Percentiles rank a stretch among this genome's conserved stretches.
phyloP scores from a whole-genome alignment of 805 yeast genomes.

The Candida peoriensis region DNA sequence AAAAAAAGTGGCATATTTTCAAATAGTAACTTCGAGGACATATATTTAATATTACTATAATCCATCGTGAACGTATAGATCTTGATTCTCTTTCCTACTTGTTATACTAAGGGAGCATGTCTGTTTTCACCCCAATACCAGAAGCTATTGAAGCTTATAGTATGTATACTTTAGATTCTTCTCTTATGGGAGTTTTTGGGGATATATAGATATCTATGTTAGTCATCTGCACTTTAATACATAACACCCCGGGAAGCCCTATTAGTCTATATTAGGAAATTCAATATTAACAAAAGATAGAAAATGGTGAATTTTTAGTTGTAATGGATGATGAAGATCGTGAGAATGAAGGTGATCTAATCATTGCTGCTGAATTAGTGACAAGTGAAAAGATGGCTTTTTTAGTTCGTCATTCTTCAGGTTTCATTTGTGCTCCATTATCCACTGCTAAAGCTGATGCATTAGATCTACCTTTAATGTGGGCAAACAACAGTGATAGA shows the following conservation, averaged over 20 bases:
- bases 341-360: conserved; percentile 96
- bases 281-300: conserved; percentile 10
- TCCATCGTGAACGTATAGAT: too few relatives aligned
- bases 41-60: too few relatives aligned
- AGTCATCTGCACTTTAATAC: background rate
- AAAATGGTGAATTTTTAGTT: conserved; percentile 56
- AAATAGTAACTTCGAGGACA: too few relatives aligned
- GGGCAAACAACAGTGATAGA: conserved; percentile 53
- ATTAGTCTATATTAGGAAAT: background rate
- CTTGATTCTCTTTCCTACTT: too few relatives aligned
- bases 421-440: conserved; percentile 91
- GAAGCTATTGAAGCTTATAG: conserved; percentile 71
- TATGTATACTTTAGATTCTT: conserved; percentile 22
- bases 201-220: background rate
- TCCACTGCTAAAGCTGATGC: conserved; percentile 72
- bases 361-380: conserved; percentile 80
- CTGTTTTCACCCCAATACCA: conserved; percentile 47
- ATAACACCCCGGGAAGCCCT: background rate
- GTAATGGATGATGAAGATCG: conserved; percentile 97
- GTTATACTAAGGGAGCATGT: too few relatives aligned
- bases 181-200: background rate
- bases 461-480: conserved; percentile 76
- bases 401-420: conserved; percentile 79
- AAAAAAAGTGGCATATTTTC: too few relatives aligned
- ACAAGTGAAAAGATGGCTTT: conserved; percentile 92